These are phyloP conservation scores for Lasiodiplodia sp. DNA, from an alignment of 2,329 filamentous ascomycete genomes.

Conservation along the genomic window DNA sequence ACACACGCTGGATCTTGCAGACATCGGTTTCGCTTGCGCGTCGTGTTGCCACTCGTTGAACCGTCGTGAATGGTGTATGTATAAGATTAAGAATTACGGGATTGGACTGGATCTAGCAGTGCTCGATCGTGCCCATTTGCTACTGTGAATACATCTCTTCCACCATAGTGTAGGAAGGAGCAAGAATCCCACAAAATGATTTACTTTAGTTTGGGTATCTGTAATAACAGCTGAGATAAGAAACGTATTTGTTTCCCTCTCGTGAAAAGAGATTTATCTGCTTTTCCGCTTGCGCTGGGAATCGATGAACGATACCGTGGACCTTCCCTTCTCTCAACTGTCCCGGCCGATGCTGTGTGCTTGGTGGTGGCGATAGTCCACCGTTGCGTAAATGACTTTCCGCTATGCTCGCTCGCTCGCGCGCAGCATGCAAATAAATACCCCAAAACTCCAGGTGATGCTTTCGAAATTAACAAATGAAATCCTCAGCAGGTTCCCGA, in stretches of 20 bases:
- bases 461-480: background rate
- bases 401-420: slow-evolving; percentile 4
- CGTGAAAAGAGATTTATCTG: background rate
- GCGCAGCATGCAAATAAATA: background rate
- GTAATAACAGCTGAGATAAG: background rate
- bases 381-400: background rate
- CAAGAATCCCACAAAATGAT: background rate
- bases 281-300: background rate
- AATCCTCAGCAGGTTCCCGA: background rate
- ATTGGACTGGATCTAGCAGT: background rate
- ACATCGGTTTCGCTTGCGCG: background rate
- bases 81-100: background rate
- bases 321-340: background rate
- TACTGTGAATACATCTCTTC: background rate
- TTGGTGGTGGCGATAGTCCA: background rate
- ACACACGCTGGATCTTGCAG: too few relatives aligned
- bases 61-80: background rate
- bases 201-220: slow-evolving; percentile 15
- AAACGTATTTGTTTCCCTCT: background rate
- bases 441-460: background rate
- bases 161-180: background rate
- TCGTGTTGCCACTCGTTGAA: background rate
- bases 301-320: background rate
- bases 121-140: background rate
- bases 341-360: background rate